A percentile compares a stretch with the other conserved stretches of the same genome.
Conservation (phyloP, 2,329 filamentous ascomycete genomes). For the Elsinoe perseae region DNA sequence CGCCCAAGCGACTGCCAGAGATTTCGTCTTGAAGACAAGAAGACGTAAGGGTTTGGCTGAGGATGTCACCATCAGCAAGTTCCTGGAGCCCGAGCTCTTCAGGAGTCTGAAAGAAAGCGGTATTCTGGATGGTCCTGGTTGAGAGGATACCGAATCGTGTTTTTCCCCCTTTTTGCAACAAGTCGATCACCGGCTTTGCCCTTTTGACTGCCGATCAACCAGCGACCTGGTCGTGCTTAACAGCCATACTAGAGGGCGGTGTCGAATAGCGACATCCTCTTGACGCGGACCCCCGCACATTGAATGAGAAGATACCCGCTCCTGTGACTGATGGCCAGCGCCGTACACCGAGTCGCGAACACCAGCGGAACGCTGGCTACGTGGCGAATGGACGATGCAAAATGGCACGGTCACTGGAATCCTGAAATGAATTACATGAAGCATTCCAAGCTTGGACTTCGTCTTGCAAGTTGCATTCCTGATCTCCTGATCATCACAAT, state of each 20-base stretch:
- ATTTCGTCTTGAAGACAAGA: constrained; percentile 95
- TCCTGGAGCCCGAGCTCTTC: constrained; percentile 91
- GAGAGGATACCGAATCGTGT: background rate
- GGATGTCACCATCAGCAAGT: constrained; percentile 92
- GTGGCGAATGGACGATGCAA: background rate
- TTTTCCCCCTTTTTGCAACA: no score
- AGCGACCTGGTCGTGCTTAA: background rate
- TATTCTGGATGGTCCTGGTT: constrained; percentile 56
- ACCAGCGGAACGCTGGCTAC: background rate
- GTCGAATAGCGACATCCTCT: background rate
- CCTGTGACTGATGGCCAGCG: background rate
- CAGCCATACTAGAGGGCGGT: background rate
- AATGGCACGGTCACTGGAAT: background rate
- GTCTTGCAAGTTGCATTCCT: no score
- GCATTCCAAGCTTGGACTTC: background rate
- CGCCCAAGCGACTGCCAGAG: constrained; percentile 81
- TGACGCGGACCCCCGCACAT: background rate
- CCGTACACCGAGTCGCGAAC: background rate
- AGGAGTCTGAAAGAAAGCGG: constrained; percentile 81
- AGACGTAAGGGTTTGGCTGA: constrained; percentile 88
- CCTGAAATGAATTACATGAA: background rate
- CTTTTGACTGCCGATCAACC: background rate
- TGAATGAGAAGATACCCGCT: background rate
- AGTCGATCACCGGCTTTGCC: no score
- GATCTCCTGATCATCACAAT: no score